Evolutionary conservation across 2,329 filamentous ascomycete genomes (phyloP).

Genomic region (Microdochium trichocladiopsis): DNA sequence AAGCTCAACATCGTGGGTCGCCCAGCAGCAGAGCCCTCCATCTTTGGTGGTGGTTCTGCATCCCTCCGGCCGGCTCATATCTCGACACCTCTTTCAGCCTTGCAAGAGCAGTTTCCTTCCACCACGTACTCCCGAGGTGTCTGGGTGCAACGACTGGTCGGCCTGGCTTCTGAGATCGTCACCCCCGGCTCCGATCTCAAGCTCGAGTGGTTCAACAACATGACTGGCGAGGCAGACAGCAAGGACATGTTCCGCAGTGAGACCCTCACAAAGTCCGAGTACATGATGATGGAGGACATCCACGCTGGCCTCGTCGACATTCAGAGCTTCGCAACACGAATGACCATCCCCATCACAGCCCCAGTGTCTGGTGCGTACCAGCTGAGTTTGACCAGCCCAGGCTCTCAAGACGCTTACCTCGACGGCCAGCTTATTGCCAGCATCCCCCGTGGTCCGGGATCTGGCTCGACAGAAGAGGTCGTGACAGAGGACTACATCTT

Average conservation of each 20-base stretch:
- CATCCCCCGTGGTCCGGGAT: not conserved
- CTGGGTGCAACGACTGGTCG: not conserved
- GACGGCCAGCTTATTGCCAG: not conserved
- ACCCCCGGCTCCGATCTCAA: not conserved
- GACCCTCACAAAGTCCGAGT: not conserved
- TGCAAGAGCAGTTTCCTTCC: not conserved
- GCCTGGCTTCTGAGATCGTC: not conserved
- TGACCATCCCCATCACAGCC: not conserved
- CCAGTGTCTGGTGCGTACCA: not conserved
- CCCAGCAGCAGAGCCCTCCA: not conserved
- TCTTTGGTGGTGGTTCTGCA: conserved; percentile 1
- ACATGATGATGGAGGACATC: not conserved
- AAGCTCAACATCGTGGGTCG: not conserved
- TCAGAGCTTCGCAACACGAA: not conserved
- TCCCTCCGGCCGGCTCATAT: not conserved
- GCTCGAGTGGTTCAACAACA: not conserved
- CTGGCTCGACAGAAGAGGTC: not conserved
- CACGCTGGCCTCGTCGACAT: not conserved
- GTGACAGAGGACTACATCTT: not conserved
- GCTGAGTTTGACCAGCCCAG: not conserved
- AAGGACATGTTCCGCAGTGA: not conserved
- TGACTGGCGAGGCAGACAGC: not conserved
- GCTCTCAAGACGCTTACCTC: not conserved
- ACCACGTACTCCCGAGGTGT: not conserved
- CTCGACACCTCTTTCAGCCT: not conserved